These are phyloP conservation scores for Amanita jacksonii DNA, from an alignment of 768 basidiomycete species.

Conservation along the genomic window DNA sequence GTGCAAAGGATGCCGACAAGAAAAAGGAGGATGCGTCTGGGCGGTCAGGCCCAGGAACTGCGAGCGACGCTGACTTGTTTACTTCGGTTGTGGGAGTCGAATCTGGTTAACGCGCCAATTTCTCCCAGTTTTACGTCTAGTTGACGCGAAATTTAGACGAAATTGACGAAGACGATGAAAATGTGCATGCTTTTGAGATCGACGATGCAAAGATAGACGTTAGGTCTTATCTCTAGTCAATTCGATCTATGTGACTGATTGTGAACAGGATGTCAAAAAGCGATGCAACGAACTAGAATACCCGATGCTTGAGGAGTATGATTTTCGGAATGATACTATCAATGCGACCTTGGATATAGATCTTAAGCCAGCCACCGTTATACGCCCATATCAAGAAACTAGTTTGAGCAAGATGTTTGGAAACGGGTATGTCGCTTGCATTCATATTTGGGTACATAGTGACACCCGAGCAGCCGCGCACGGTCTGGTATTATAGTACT, in stretches of 20 bases:
- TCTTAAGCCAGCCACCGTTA: slow-evolving; percentile 94
- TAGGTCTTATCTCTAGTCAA: slow-evolving; percentile 16
- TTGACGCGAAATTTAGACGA: slow-evolving; percentile 50
- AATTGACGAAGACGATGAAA: slow-evolving; percentile 95
- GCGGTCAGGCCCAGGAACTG: slow-evolving; percentile 18
- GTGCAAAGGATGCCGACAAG: slow-evolving; percentile 69
- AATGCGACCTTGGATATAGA: slow-evolving; percentile 98
- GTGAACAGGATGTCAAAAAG: slow-evolving; percentile 79
- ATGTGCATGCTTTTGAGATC: slow-evolving; percentile 96
- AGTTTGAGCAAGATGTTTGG: slow-evolving; percentile 99
- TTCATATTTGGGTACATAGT: background rate
- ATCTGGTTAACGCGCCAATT: slow-evolving; percentile 37
- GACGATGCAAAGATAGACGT: slow-evolving; percentile 91
- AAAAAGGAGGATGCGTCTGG: slow-evolving; percentile 42
- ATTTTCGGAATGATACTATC: slow-evolving; percentile 93
- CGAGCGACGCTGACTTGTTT: slow-evolving; percentile 71
- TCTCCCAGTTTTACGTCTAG: background rate
- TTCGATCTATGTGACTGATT: slow-evolving; percentile 4
- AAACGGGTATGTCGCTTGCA: slow-evolving; percentile 59
- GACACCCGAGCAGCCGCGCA: slow-evolving; percentile 61
- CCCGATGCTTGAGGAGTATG: slow-evolving; percentile 98
- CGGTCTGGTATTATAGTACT: slow-evolving; percentile 97
- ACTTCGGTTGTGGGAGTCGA: slow-evolving; percentile 96
- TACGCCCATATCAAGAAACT: slow-evolving; percentile 97
- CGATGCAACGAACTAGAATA: slow-evolving; percentile 95